Conservation (phyloP, 495 filamentous ascomycete genomes). For the Darksidea phi region DNA sequence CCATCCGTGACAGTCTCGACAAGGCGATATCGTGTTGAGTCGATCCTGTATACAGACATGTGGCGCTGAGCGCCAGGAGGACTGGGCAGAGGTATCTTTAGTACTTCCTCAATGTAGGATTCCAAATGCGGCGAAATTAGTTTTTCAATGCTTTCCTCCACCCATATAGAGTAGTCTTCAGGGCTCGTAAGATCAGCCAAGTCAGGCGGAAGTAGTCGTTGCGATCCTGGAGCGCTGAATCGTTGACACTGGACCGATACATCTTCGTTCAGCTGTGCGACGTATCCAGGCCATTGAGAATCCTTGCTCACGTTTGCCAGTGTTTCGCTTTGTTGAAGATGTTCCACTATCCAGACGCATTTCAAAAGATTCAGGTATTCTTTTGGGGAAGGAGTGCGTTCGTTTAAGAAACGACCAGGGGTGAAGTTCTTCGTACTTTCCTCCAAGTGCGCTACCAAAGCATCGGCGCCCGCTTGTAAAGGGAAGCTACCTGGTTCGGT, state of each 20-base stretch:
- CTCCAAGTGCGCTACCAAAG: constrained; percentile 33
- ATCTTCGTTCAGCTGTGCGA: constrained; percentile 28
- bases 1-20: neutral
- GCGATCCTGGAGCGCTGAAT: neutral
- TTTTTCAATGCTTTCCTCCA: neutral
- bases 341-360: constrained; percentile 24
- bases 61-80: too few species aligned
- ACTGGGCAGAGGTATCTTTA: too few species aligned
- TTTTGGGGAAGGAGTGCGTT: neutral
- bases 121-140: neutral
- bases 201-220: neutral
- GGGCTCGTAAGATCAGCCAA: neutral
- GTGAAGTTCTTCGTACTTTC: constrained; percentile 25
- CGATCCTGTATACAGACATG: too few species aligned
- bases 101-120: too few species aligned
- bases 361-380: constrained; percentile 35
- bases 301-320: too few species aligned
- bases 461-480: constrained; percentile 27
- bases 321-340: too few species aligned
- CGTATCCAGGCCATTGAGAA: constrained; percentile 10
- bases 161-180: neutral
- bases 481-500: constrained; percentile 15
- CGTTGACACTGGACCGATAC: neutral
- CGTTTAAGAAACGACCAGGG: constrained; percentile 21
- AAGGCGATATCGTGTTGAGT: too few species aligned